Base-by-base conservation (phyloP, 1,284 basidiomycete genomes). In the Agroathelia rolfsii region DNA sequence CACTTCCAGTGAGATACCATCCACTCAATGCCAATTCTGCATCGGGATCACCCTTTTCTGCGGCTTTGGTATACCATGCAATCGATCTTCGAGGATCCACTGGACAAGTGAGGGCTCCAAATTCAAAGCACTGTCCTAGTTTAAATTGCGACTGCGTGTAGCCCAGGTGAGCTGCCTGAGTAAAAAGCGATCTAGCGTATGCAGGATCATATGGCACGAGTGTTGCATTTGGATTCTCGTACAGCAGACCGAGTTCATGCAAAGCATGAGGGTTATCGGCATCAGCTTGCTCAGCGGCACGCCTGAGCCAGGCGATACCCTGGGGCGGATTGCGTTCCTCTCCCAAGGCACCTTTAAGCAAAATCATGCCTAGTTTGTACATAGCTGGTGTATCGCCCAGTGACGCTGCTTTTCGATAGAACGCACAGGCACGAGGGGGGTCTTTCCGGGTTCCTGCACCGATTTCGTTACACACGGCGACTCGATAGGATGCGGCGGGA, bases 361-460 rank as follows among this genome's bases (percentile, higher is more conserved):
- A 67, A 40, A 97, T 88, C 81, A 96, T 92, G 10, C 92, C 93
- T 10, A 98, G 75, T 59, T 98, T 98, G 67, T 96, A 98, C 95
- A 98, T 98, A 2, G 93, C 95, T 24, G 94, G 81, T 0, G 93
- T 97, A 55, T 98, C 95, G 20, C 93, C 93, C 19, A 98, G 62
- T 1, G 90, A 90, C 2, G 90, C 90, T 2, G 95, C 87, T 59
- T 98, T 97, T 41, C 93, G 79, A 61, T 97, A 98, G 56, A 99
- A 97, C 10, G 93, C 78, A 26, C 93, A 80, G 3, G 94, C 94
- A 21, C 93, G 75, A 18, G 79, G 69, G 2, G 81, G 78, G 50
- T 98, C 94, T 39, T 81, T 72, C 43, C 83, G 72, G 2, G 95
- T 98, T n/a, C 95, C 95, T 1, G 92, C 93, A n/a, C 95, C 95